Conservation (phyloP, 495 filamentous ascomycete genomes). For the Melanomma pulvis-pyrius region DNA sequence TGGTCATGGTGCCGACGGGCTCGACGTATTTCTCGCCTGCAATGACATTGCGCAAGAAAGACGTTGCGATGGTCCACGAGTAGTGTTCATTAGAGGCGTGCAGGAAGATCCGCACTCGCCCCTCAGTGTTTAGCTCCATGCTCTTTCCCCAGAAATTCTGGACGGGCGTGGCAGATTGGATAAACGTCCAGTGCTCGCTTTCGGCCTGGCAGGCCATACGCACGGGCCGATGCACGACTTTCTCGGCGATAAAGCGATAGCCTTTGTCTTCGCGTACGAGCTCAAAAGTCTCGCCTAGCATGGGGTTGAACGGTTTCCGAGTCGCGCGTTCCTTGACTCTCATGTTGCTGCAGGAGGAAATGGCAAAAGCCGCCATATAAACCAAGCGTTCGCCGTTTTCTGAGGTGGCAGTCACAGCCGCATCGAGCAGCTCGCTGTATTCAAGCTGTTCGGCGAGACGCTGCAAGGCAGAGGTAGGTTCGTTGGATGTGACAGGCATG, state of each 20-base stretch:
- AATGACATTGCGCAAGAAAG: conserved; percentile 93
- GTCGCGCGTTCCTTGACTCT: conserved; percentile 87
- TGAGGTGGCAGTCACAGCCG: conserved; percentile 61
- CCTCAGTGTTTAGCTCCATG: conserved; percentile 88
- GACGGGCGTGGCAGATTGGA: conserved; percentile 81
- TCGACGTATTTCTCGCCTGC: conserved; percentile 98
- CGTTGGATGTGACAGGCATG: conserved; percentile 97
- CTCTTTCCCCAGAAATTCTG: conserved; percentile 99
- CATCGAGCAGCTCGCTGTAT: conserved; percentile 81
- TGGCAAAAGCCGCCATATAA: conserved; percentile 85
- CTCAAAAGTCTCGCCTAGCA: conserved; percentile 95
- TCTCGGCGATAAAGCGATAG: conserved; percentile 89
- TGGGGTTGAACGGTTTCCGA: conserved; percentile 97
- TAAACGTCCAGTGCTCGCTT: conserved; percentile 75
- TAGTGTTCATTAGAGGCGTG: conserved; percentile 75
- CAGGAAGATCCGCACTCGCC: conserved; percentile 73
- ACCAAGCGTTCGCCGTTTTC: conserved; percentile 71
- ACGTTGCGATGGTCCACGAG: conserved; percentile 81
- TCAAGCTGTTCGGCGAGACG: conserved; percentile 86
- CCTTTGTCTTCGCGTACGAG: conserved; percentile 85
- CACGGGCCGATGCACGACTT: conserved; percentile 89
- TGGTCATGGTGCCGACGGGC: conserved; percentile 82
- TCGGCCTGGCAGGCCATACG: conserved; percentile 93
- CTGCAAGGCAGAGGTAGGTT: conserved; percentile 86
- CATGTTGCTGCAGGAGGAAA: conserved; percentile 76